A percentile compares a stretch with the other conserved stretches of the same genome.
phyloP scores from a whole-genome alignment of 2,329 filamentous ascomycete genomes.

The Trichoderma oligosporum region DNA sequence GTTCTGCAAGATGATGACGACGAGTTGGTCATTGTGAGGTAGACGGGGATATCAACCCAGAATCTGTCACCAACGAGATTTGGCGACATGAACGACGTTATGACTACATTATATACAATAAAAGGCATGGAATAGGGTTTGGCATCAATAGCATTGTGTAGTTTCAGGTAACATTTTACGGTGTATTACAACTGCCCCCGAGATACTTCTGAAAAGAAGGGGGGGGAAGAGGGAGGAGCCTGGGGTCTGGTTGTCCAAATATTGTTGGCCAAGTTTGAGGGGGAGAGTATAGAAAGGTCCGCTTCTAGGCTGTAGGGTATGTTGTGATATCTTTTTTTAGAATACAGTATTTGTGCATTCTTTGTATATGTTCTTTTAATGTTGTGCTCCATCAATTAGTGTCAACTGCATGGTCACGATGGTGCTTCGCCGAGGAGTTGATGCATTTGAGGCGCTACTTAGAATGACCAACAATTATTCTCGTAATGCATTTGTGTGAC shows the following conservation, averaged over 20 bases:
- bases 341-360: slow-evolving; percentile 13
- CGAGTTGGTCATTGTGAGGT: slow-evolving; percentile 48
- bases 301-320: not conserved
- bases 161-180: not conserved
- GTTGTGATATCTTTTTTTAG: not conserved
- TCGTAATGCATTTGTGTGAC: not conserved
- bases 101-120: slow-evolving; percentile 10
- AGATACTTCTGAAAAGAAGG: not conserved
- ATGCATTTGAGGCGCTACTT: not conserved
- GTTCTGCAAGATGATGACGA: slow-evolving; percentile 45
- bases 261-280: no score
- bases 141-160: slow-evolving; percentile 11
- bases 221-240: not conserved
- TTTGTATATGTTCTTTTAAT: not conserved
- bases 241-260: not conserved
- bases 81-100: slow-evolving; percentile 11
- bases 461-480: not conserved
- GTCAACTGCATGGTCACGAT: not conserved
- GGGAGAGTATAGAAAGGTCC: not conserved
- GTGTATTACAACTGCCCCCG: not conserved
- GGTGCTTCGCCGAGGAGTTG: not conserved
- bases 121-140: slow-evolving; percentile 10
- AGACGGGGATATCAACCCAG: slow-evolving; percentile 6
- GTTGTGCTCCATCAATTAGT: not conserved
- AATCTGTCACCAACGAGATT: not conserved